Base-by-base conservation (phyloP, 148 eudicot genomes). In the Dysphania ambrosioides region DNA sequence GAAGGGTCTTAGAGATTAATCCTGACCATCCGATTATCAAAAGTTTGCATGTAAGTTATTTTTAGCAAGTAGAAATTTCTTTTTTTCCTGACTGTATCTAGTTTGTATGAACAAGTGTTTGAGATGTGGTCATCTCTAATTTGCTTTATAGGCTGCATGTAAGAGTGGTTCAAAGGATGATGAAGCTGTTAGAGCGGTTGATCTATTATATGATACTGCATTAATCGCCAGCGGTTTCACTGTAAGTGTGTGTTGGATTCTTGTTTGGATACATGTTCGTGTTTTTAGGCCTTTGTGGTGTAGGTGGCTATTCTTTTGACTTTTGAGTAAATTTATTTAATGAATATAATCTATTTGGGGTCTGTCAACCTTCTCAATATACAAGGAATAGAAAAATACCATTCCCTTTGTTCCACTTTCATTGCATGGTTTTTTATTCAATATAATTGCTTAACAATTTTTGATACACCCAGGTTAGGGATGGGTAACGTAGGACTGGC, bases 1-100 rank as follows among this genome's bases (percentile, higher is more conserved):
- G 98, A 77, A 93, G 95, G 81, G 97, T 93, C 72, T 80, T 93
- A 77, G 98, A 93, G 77, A 91, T 93, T 74, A 93, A 93, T 75
- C 93, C 98, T 61, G 86, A 85, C 2, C 98, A 93, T 67, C 91
- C 92, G 44, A 84, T 95, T 62, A 90, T 95, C 77, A 84, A 75
- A 81, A 95, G 82, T 62, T 84, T 95, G 82, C 89, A 85, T 78
- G 99, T 95, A 95, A 35, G 89, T 77, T 19, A 11, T 67, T n/a
- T 59, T 41, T 47, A 10, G 24, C 29, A 34, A 61, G 3, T 21
- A 30, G 36, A 23, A 66, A 16, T 30, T 5, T 11, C 13, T 57
- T 66, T 30, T 5, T 11, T 12, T 57, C 57, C 42, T 19, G 29
- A 16, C 8, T 40, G 49, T 60, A 11, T 59, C 1, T 49, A 44